Base-by-base conservation (phyloP, 768 basidiomycete genomes). In the Suillus cothurnatus region DNA sequence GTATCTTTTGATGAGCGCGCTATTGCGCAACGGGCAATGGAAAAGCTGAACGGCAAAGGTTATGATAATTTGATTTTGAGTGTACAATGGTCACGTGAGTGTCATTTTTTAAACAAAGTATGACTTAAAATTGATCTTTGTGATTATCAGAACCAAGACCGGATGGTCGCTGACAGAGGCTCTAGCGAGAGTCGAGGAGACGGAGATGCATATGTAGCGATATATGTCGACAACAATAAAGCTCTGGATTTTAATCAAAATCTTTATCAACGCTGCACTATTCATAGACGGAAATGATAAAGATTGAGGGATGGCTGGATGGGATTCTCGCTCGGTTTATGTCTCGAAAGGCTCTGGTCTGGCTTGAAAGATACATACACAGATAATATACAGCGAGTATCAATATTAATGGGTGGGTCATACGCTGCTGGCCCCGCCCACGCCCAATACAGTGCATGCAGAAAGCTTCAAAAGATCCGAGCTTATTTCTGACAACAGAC, bases 51-150 rank as follows among this genome's bases (percentile, higher is more conserved):
- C 72, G 97, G 96, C 31, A 86, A 86, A 71, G 95, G 94, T 26
- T 98, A 97, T 72, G 94, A 96, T 76, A 96, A 93, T 74, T 80
- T 98, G 66, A 98, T 98, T 68, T 73, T 90, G 69, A 87, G 80
- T 67, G 83, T 88, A 58, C 83, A 85, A 70, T 89, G 88, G 87
- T 87, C 86, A 56, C 85, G 85, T 86, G 72, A 81, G 85, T 84
- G 31, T 36, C 28, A 45, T 64, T 12, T 4, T 15, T 32, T 38
- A 34, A 41, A 32, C 11, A 8, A 43, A 28, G 47, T 49, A 9
- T 19, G 14, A 59, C 39, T 19, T 31, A 9, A 17, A 17, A 17
- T 23, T 61, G 11, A 50, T 67, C 36, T 45, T 19, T 62, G 8
- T 31, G 28, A 66, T 58, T 47, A n/a, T 19, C 68, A 82, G 81